phyloP scores from a whole-genome alignment of 805 yeast genomes.

The Maudiozyma turicensis region DNA sequence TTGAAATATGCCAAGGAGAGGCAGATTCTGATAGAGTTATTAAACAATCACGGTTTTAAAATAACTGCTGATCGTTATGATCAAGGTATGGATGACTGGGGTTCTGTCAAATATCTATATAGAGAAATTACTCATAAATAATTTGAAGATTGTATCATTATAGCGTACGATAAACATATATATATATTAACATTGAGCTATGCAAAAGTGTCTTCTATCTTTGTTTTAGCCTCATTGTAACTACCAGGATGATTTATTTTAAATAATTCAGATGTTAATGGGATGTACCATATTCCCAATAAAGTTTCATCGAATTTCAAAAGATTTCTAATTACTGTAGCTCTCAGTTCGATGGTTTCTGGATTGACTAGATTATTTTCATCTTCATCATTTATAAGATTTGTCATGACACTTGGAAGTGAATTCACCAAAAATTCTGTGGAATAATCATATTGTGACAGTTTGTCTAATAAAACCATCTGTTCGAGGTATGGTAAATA shows the following conservation, averaged over 20 bases:
- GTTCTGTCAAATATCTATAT: conserved; percentile 48
- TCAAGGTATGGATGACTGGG: conserved; percentile 80
- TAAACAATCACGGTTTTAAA: conserved; percentile 29
- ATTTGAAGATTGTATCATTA: neutral
- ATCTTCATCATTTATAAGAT: conserved; percentile 12
- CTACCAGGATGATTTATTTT: neutral
- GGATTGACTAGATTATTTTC: conserved; percentile 16
- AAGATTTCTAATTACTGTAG: conserved; percentile 17
- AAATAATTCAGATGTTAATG: conserved; percentile 14
- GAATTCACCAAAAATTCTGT: conserved; percentile 10
- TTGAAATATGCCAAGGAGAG: conserved; percentile 58
- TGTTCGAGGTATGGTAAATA: conserved; percentile 26
- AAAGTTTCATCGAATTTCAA: conserved; percentile 8
- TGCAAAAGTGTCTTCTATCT: conserved; percentile 8
- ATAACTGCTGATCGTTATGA: conserved; percentile 36
- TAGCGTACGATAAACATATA: neutral
- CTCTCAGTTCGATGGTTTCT: conserved; percentile 19
- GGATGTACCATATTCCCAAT: conserved; percentile 19
- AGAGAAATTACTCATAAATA: conserved; percentile 19
- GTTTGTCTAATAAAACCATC: conserved; percentile 21
- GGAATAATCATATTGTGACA: conserved; percentile 16
- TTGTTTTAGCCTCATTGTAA: conserved; percentile 2
- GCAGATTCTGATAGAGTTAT: conserved; percentile 44
- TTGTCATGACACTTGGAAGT: conserved; percentile 22
- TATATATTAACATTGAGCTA: neutral